Conservation (phyloP, 208 protist species). For the Baffinella frigidus region DNA sequence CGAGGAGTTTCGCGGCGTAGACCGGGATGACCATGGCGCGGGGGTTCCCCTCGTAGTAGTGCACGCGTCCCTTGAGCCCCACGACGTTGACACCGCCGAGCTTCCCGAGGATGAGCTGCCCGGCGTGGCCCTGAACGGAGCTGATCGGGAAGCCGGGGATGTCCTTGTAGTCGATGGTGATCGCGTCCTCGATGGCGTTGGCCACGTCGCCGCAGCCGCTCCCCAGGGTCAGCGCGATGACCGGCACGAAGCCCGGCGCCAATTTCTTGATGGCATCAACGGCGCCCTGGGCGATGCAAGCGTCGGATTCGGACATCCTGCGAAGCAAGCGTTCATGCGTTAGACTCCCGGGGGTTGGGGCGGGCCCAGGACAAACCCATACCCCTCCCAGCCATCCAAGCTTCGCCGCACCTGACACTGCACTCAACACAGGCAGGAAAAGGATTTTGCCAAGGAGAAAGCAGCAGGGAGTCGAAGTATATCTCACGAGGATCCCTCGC, state of each 20-base stretch:
- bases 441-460: too few species aligned
- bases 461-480: too few species aligned
- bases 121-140: constrained; percentile 65
- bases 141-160: constrained; percentile 59
- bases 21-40: constrained; percentile 26
- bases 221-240: constrained; percentile 63
- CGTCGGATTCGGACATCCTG: too few species aligned
- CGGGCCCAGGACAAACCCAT: too few species aligned
- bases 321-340: too few species aligned
- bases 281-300: not conserved
- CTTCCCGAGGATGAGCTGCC: constrained; percentile 50
- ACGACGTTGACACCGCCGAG: constrained; percentile 21
- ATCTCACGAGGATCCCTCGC: too few species aligned
- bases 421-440: too few species aligned
- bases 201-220: constrained; percentile 61
- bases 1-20: constrained; percentile 54
- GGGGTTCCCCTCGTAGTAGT: constrained; percentile 66
- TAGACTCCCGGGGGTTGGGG: too few species aligned
- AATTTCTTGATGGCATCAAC: not conserved
- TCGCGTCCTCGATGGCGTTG: constrained; percentile 48
- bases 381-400: too few species aligned
- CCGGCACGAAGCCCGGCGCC: constrained; percentile 39
- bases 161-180: constrained; percentile 47
- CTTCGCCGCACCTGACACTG: too few species aligned
- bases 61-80: constrained; percentile 61